Evolutionary conservation across 768 basidiomycete species (phyloP).

Genomic region (Suillus americanus): DNA sequence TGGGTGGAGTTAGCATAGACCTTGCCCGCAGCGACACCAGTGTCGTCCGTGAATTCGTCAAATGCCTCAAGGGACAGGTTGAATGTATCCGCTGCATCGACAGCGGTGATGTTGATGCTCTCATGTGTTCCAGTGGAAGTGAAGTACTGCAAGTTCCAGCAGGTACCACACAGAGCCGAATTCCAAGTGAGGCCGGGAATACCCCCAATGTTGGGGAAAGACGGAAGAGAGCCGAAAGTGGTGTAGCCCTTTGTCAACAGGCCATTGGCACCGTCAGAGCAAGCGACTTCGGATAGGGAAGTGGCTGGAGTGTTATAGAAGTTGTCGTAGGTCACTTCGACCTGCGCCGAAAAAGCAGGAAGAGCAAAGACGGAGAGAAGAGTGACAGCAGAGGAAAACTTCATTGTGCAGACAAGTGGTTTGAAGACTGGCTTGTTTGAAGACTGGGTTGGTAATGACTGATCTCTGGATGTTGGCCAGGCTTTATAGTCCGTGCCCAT

Average conservation of each 20-base stretch:
- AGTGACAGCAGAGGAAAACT: slow-evolving; percentile 12
- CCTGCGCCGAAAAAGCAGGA: slow-evolving; percentile 14
- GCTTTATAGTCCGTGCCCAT: neutral
- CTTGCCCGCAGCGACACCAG: slow-evolving; percentile 44
- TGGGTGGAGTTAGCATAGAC: slow-evolving; percentile 44
- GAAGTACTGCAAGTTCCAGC: slow-evolving; percentile 56
- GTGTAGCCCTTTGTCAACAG: slow-evolving; percentile 30
- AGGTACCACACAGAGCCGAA: slow-evolving; percentile 54
- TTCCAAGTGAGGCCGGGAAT: slow-evolving; percentile 35
- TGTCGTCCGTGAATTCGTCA: slow-evolving; percentile 36
- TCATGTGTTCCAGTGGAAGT: slow-evolving; percentile 28
- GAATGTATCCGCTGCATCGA: slow-evolving; percentile 48
- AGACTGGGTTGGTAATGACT: neutral
- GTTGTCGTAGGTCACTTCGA: slow-evolving; percentile 32
- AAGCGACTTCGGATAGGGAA: slow-evolving; percentile 31
- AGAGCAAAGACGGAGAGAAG: slow-evolving; percentile 19
- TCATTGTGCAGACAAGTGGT: slow-evolving; percentile 39
- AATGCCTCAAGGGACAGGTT: slow-evolving; percentile 37
- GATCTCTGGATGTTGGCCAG: neutral
- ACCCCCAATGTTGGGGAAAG: slow-evolving; percentile 34
- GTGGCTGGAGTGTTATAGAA: slow-evolving; percentile 31
- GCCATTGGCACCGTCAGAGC: slow-evolving; percentile 35
- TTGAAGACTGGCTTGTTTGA: neutral
- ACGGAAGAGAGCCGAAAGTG: slow-evolving; percentile 33
- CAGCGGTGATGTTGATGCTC: slow-evolving; percentile 47